Base-by-base conservation (phyloP, 1,284 basidiomycete species). In the Cutaneotrichosporon cavernicola region DNA sequence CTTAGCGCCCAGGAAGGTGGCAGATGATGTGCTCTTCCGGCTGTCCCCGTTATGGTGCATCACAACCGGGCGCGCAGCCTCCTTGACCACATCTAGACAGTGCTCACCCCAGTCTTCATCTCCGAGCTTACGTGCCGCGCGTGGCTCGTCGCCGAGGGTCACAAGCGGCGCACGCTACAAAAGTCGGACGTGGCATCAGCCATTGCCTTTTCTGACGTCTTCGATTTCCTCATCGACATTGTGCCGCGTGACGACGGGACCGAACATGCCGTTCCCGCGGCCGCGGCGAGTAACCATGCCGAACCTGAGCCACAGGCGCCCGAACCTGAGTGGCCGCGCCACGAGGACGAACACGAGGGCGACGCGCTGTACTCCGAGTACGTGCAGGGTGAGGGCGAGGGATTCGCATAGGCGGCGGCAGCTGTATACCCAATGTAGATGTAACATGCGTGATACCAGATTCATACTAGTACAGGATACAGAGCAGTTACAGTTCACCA, bases 61-160 rank as follows among this genome's bases (percentile, higher is more conserved):
- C 40, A 18, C 40, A 43, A 1, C 16, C 5, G 9, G 22, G 50
- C 50, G 16, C 50, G 50, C 26, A 22, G 26, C n/a, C n/a, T 21
- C 47, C n/a, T 21, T 10, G 22, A 16, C 13, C 51, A 18, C 7
- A 9, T 26, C 16, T 36, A 6, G 13, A 38, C 46, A 26, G 0
- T 18, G 47, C 56, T 63, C 3, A 63, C 62, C 8, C 2, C 73
- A 97, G 93, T 96, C 70, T 96, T 97, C 81, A 96, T 97, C 65
- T 87, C 92, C 49, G 93, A 97, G 81, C 89, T 97, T 62, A 97
- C 94, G 0, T 90, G 91, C 2, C 87, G 94, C 47, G 92, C 94
- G 0, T 97, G 92, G 85, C 90, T 96, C 68, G 88, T 95, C 62
- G 93, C 93, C 16, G 91, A 96, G 81, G 89, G 91, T 21, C 90